These are phyloP conservation scores for Leptomonas seymouri DNA, from an alignment of 208 protist species.

Conservation along the genomic window DNA sequence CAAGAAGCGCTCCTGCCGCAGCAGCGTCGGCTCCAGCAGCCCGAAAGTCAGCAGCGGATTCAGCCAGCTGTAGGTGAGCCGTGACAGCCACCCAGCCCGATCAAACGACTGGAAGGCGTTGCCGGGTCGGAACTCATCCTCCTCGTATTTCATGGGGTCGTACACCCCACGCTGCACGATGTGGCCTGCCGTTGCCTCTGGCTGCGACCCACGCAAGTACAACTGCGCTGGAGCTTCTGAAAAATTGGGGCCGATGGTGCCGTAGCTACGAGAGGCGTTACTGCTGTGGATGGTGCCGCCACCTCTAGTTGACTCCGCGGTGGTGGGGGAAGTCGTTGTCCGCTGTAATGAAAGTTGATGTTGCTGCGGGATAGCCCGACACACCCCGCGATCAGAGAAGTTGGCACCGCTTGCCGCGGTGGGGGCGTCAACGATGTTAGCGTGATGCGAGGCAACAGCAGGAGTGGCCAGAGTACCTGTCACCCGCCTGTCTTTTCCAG, in stretches of 20 bases:
- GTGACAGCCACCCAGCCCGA: constrained; percentile 37
- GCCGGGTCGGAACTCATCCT: constrained; percentile 69
- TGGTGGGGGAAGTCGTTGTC: not conserved
- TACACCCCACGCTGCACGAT: constrained; percentile 38
- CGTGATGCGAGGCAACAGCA: not conserved
- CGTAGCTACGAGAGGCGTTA: constrained; percentile 5
- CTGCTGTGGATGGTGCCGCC: not conserved
- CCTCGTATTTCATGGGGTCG: constrained; percentile 48
- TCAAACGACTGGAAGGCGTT: constrained; percentile 66
- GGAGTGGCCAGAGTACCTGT: not conserved
- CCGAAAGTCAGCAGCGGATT: constrained; percentile 62
- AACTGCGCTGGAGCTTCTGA: constrained; percentile 20
- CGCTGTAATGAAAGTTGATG: not conserved
- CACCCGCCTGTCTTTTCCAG: constrained; percentile 3
- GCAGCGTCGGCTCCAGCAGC: constrained; percentile 56
- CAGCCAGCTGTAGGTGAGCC: constrained; percentile 66
- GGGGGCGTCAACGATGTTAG: not conserved
- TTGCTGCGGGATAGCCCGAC: not conserved
- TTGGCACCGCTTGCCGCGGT: constrained; percentile 9
- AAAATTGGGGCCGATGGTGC: constrained; percentile 28
- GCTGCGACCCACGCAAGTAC: constrained; percentile 5
- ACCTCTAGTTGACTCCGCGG: not conserved
- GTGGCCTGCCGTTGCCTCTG: constrained; percentile 17
- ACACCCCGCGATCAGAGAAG: constrained; percentile 1
- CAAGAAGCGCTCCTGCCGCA: constrained; percentile 64